Base-by-base conservation (phyloP, 2,329 filamentous ascomycete genomes). In the Hypoxylon sp. region DNA sequence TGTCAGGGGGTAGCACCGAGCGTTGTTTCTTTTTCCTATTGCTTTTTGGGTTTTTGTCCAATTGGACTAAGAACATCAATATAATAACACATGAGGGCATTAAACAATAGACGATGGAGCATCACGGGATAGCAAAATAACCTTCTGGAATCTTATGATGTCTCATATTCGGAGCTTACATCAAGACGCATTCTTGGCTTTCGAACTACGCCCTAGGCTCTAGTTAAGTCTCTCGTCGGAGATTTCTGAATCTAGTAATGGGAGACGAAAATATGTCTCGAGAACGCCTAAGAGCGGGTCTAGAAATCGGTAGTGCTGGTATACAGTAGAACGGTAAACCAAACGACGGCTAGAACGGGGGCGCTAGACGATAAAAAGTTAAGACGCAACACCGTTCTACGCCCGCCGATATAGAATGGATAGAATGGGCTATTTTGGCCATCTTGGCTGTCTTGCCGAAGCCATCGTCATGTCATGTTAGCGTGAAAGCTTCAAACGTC, bases 161-260 rank as follows among this genome's bases (percentile, higher is more conserved):
- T 70, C 61, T 70, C 60, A 65, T 42, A 58, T 56, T 50, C 53
- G 22, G 29, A 63, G 52, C 52, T 53, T 46, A 31, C 47, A 62
- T 54, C 37, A 24, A 24, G 26, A 67, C 47, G 39, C 58, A 55
- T 57, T 56, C 65, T 66, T 61, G 53, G 54, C 65, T 61, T 31
- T 48, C 29, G 48, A 67, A 68, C 70, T 72, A 75, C 66, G 65
- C 61, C 63, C 67, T 51, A 67, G 66, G 57, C 60, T 60, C 62
- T 48, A 70, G 65, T 67, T 67, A 39, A 29, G 22, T 26, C 24
- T 70, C 56, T 59, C 48, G 19, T 68, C 65, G 64, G 64, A 63
- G 52, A 51, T 47, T 72, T 72, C 75, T 76, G 48, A 73, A 77
- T 75, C 42, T 35, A 72, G 75, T 76, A 75, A 75, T 74, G 53